Base-by-base conservation (phyloP, 805 yeast species). In the Nadsonia fulvescens region DNA sequence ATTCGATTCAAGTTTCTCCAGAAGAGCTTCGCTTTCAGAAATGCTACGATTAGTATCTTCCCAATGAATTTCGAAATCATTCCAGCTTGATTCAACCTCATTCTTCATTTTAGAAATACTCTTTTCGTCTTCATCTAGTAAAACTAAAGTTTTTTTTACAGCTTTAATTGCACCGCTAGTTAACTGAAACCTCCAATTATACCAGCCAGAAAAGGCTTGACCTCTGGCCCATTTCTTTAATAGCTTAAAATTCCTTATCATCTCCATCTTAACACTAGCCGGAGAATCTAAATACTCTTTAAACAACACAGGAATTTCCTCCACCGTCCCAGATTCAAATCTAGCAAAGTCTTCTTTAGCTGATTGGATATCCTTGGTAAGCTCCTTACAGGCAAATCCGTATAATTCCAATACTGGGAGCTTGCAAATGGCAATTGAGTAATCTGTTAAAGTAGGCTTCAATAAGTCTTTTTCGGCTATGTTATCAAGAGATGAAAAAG, bases 171-270 rank as follows among this genome's bases (percentile, higher is more conserved):
- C 48, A 20, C 65, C 68, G 13, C 52, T 49, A 5, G 63, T 39
- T 24, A 69, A 55, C 33, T 65, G 64, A 8, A 52, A 42, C 32
- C 77, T 49, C 81, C 79, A 71, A 25, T 58, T 61, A 36, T 63
- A 65, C 77, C 78, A 71, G 0, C 61, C 61, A 19, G 56, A 58
- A 31, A 53, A 56, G 0, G 77, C 66, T 37, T 63, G 65, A 15
- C 58, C 51, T 15, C 67, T 52, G 1, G 76, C 55, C 32, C 47
- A 61, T 15, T 56, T 61, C 38, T 66, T 66, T 22, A 70, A 47
- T 8, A 59, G 32, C 31, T 56, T 60, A 25, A 70, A 54, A 32
- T 63, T 63, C n/a, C 58, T 46, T 18, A 54, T 56, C 56, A 67
- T 53, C 2, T 42, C 37, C 21, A 49, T 45, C 34, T 53, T 54